These are phyloP conservation scores for Calonectria leucothoes DNA, from an alignment of 2,329 filamentous ascomycete species.

Conservation along the genomic window DNA sequence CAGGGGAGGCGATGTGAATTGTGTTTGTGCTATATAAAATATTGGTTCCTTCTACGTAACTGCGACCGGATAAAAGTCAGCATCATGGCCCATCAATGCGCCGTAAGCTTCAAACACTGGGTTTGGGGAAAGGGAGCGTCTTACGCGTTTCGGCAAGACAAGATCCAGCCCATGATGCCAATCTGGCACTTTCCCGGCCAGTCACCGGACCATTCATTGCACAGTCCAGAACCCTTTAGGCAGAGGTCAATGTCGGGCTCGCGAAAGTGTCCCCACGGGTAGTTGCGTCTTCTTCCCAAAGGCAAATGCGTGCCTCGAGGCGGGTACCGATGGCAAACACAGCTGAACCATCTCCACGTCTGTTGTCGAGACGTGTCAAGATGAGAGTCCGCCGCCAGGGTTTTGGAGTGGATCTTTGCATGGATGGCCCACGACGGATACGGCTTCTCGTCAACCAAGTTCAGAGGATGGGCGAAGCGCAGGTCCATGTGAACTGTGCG, in stretches of 20 bases:
- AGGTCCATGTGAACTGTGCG: conserved; percentile 37
- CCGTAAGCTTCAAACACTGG: neutral
- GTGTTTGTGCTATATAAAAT: conserved; percentile 44
- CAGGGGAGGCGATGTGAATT: conserved; percentile 36
- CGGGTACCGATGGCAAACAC: conserved; percentile 40
- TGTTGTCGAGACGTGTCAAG: conserved; percentile 13
- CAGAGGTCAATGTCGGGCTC: conserved; percentile 30
- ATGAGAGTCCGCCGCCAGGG: conserved; percentile 3
- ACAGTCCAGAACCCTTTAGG: conserved; percentile 20
- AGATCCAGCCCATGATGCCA: conserved; percentile 46
- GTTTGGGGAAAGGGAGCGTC: neutral
- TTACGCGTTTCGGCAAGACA: conserved; percentile 43
- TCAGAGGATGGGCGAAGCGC: conserved; percentile 29
- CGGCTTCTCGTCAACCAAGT: conserved; percentile 15
- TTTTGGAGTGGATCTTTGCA: conserved; percentile 18
- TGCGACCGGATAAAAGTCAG: conserved; percentile 4
- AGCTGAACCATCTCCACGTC: conserved; percentile 41
- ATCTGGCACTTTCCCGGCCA: conserved; percentile 33
- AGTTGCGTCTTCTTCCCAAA: conserved; percentile 26
- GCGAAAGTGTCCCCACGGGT: conserved; percentile 21
- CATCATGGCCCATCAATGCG: neutral
- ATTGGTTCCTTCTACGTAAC: conserved; percentile 42
- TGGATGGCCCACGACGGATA: conserved; percentile 15
- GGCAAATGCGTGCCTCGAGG: conserved; percentile 14
- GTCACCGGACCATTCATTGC: conserved; percentile 28